Percentiles rank a stretch among this genome's conserved stretches.
phyloP scores from a whole-genome alignment of 2,329 filamentous ascomycete genomes.

The Magnaporthiopsis incrustans region DNA sequence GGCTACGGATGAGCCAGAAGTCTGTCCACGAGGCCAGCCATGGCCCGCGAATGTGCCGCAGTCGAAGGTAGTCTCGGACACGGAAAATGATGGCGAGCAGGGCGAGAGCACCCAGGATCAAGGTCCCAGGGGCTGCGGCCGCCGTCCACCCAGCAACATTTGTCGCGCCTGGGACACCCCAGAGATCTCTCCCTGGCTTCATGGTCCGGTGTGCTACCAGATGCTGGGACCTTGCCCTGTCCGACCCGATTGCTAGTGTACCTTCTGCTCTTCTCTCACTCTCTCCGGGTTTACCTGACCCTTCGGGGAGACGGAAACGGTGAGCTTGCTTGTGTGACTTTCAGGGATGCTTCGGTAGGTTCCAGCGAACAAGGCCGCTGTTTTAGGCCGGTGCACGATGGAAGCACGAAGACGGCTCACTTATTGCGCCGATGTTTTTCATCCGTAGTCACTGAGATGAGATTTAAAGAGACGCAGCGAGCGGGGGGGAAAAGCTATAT shows the following conservation, averaged over 20 bases:
- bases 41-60: constrained; percentile 22
- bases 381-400: background rate
- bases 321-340: background rate
- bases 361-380: too few relatives aligned
- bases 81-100: constrained; percentile 7
- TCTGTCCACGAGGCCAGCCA: constrained; percentile 19
- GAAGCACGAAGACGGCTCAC: background rate
- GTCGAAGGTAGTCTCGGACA: constrained; percentile 11
- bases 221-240: background rate
- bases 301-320: background rate
- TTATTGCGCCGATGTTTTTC: background rate
- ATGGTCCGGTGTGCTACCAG: background rate
- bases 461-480: too few relatives aligned
- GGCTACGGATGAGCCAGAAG: constrained; percentile 22
- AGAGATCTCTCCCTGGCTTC: background rate
- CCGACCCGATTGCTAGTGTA: background rate
- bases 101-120: background rate
- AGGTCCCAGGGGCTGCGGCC: background rate
- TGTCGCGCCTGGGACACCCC: background rate
- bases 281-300: background rate
- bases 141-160: background rate
- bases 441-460: background rate
- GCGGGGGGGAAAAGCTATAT: background rate
- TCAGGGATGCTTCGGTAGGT: background rate
- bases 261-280: background rate